phyloP scores from a whole-genome alignment of 2,329 filamentous ascomycete genomes.

The Fusarium anthophilum region DNA sequence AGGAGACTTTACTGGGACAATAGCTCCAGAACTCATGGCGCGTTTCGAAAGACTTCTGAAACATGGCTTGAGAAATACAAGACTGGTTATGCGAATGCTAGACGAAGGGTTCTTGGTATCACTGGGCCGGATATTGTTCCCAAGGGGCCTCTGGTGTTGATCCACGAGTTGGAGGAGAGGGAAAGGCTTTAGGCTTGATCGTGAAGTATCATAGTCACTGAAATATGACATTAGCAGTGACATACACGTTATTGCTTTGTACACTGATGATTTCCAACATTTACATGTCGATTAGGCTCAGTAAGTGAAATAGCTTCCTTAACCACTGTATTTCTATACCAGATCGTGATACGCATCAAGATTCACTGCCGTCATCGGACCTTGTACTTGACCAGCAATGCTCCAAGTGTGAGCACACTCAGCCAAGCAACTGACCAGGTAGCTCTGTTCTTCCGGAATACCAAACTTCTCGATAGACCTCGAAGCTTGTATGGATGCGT shows the following conservation, averaged over 20 bases:
- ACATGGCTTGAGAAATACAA: constrained; percentile 57
- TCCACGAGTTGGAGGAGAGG: constrained; percentile 11
- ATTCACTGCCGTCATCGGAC: background rate
- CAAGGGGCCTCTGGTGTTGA: constrained; percentile 29
- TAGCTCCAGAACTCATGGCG: constrained; percentile 54
- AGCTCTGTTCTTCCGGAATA: constrained; percentile 1
- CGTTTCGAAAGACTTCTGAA: constrained; percentile 74
- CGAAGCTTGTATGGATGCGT: background rate
- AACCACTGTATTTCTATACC: background rate
- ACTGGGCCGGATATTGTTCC: constrained; percentile 45
- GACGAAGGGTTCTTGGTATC: constrained; percentile 41
- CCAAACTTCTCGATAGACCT: background rate
- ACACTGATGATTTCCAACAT: too few relatives aligned
- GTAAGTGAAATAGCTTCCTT: background rate
- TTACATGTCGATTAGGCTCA: too few relatives aligned
- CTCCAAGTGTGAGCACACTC: constrained; percentile 2
- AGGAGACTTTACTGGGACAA: constrained; percentile 75
- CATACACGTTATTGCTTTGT: too few relatives aligned
- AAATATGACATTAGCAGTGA: background rate
- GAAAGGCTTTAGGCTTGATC: background rate
- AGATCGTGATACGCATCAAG: background rate
- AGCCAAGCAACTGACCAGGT: background rate
- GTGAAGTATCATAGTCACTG: background rate
- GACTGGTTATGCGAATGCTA: constrained; percentile 41
- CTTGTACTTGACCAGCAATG: background rate